Evolutionary conservation across 2,329 filamentous ascomycete genomes (phyloP).

Genomic region (Microcyclosporella mali): DNA sequence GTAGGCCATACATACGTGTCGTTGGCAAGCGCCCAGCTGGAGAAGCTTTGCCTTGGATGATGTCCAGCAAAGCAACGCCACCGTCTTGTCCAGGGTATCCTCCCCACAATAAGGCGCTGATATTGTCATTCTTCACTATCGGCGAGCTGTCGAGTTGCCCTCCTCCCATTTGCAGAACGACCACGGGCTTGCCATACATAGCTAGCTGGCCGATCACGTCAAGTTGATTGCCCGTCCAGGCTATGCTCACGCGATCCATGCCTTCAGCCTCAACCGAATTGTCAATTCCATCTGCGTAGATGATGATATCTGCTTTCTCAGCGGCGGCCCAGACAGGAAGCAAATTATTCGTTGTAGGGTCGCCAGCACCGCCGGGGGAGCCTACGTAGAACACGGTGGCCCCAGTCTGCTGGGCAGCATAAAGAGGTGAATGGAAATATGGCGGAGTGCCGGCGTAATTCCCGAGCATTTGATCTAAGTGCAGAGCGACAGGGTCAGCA

Average conservation of each 20-base stretch:
- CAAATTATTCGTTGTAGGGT: slow-evolving; percentile 31
- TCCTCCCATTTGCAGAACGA: slow-evolving; percentile 50
- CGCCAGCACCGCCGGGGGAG: slow-evolving; percentile 31
- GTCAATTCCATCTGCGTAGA: slow-evolving; percentile 53
- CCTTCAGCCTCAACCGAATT: slow-evolving; percentile 48
- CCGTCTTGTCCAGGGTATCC: slow-evolving; percentile 57
- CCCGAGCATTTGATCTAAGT: slow-evolving; percentile 42
- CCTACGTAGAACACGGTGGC: slow-evolving; percentile 43
- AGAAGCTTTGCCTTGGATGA: slow-evolving; percentile 46
- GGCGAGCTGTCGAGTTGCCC: slow-evolving; percentile 48
- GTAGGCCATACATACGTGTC: slow-evolving; percentile 30
- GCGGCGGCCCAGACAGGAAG: slow-evolving; percentile 32
- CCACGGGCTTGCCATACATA: slow-evolving; percentile 42
- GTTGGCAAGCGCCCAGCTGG: slow-evolving; percentile 51
- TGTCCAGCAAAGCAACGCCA: slow-evolving; percentile 49
- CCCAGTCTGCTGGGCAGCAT: slow-evolving; percentile 45
- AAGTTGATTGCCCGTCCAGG: slow-evolving; percentile 49
- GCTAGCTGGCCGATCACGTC: slow-evolving; percentile 47
- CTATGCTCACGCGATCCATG: slow-evolving; percentile 46
- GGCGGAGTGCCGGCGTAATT: slow-evolving; percentile 54
- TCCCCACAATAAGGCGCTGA: slow-evolving; percentile 51
- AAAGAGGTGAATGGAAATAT: slow-evolving; percentile 50
- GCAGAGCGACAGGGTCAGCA: too few species aligned
- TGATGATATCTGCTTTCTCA: slow-evolving; percentile 44
- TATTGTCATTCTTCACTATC: slow-evolving; percentile 42